phyloP scores from a whole-genome alignment of 768 basidiomycete species.

The Phlebiopsis flavidoalba region DNA sequence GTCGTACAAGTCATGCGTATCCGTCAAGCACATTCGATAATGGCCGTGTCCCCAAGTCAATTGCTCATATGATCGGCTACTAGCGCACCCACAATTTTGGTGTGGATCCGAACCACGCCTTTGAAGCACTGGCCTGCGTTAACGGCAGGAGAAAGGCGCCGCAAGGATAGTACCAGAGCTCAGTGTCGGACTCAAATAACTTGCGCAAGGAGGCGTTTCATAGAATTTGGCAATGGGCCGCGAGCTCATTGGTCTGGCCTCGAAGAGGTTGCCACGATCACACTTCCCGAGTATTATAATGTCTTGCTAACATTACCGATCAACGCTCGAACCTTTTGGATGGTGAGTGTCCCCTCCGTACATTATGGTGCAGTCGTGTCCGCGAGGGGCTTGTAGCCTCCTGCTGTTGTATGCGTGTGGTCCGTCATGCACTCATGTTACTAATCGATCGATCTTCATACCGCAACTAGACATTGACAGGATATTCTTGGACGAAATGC shows the following conservation, averaged over 20 bases:
- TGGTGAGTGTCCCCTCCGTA: slow-evolving; percentile 46
- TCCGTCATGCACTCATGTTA: too few relatives aligned
- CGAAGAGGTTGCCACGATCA: slow-evolving; percentile 77
- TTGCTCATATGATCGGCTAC: slow-evolving; percentile 64
- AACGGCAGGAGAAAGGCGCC: slow-evolving; percentile 56
- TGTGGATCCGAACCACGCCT: slow-evolving; percentile 50
- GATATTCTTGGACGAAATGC: slow-evolving; percentile 65
- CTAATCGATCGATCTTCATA: slow-evolving; percentile 16
- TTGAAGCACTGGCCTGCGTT: slow-evolving; percentile 71
- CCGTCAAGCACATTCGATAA: too few relatives aligned
- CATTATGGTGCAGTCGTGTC: background rate
- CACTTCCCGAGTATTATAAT: slow-evolving; percentile 63
- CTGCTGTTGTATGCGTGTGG: too few relatives aligned
- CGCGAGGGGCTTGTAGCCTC: too few relatives aligned
- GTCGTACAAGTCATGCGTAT: too few relatives aligned
- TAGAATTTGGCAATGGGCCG: slow-evolving; percentile 68
- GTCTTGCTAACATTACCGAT: slow-evolving; percentile 43
- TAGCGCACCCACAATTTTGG: slow-evolving; percentile 48
- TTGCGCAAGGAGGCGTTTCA: slow-evolving; percentile 69
- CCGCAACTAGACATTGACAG: slow-evolving; percentile 63
- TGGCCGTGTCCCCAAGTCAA: slow-evolving; percentile 45
- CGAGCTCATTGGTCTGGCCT: slow-evolving; percentile 71
- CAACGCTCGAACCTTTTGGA: slow-evolving; percentile 64
- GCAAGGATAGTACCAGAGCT: slow-evolving; percentile 49
- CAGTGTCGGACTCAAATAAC: slow-evolving; percentile 45